phyloP scores from a whole-genome alignment of 2,329 filamentous ascomycete genomes.

The Monosporascus sp. region DNA sequence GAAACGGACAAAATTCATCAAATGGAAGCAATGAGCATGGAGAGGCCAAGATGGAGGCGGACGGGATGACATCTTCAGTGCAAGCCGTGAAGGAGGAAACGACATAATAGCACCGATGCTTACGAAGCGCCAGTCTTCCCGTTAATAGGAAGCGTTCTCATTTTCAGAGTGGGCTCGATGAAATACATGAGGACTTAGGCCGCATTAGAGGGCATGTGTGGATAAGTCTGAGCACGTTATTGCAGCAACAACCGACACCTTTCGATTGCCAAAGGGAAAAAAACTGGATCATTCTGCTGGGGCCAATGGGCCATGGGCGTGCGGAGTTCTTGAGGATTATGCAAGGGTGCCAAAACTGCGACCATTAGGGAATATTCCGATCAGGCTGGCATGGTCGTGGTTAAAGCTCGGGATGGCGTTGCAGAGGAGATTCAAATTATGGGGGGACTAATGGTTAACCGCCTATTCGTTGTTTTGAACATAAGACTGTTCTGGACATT shows the following conservation, averaged over 20 bases:
- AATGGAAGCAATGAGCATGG: constrained; percentile 5
- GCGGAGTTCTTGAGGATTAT: neutral
- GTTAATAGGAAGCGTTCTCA: neutral
- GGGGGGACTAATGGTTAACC: too few relatives aligned
- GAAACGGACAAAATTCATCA: constrained; percentile 28
- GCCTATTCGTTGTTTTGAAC: too few relatives aligned
- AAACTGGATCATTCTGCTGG: neutral
- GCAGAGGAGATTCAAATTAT: too few relatives aligned
- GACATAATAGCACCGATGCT: neutral
- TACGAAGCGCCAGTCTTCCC: neutral
- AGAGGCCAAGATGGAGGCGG: neutral
- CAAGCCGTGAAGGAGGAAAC: neutral
- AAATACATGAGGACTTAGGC: neutral
- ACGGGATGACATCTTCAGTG: neutral
- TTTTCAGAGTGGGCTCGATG: neutral
- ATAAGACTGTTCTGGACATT: too few relatives aligned
- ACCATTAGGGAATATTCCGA: too few relatives aligned
- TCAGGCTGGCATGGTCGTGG: too few relatives aligned
- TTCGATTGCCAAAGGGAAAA: neutral
- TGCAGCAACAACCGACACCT: neutral
- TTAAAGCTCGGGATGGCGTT: too few relatives aligned
- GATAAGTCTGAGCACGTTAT: neutral
- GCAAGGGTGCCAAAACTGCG: neutral
- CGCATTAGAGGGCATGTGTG: neutral
- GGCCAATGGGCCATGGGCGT: neutral